phyloP scores from a whole-genome alignment of 495 filamentous ascomycete genomes.

The Aspergillus baeticus region DNA sequence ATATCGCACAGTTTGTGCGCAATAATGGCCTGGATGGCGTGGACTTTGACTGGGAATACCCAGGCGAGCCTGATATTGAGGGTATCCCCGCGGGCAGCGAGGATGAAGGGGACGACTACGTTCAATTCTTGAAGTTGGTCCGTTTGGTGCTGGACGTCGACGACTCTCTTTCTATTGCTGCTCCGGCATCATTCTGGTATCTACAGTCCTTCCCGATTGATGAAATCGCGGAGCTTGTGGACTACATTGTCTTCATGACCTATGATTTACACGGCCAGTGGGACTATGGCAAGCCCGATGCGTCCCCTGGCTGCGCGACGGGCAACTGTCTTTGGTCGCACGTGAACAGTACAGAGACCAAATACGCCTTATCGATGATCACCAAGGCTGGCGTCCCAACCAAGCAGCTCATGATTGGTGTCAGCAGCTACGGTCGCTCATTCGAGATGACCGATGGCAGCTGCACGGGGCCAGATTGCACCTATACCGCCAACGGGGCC shows the following conservation, averaged over 20 bases:
- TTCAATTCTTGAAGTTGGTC: constrained; percentile 19
- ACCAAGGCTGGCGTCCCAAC: constrained; percentile 2
- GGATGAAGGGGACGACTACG: constrained; percentile 22
- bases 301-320: constrained; percentile 16
- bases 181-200: constrained; percentile 27
- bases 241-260: constrained; percentile 39
- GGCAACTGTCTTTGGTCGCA: constrained; percentile 40
- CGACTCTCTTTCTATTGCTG: constrained; percentile 18
- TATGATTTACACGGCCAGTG: constrained; percentile 36
- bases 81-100: constrained; percentile 29
- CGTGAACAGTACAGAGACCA: constrained; percentile 42
- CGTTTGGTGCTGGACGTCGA: not conserved
- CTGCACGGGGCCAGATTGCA: no score
- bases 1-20: constrained; percentile 32
- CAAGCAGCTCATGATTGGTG: not conserved
- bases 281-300: constrained; percentile 22
- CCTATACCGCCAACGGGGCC: no score
- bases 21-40: constrained; percentile 36
- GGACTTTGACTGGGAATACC: constrained; percentile 45
- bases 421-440: constrained; percentile 11
- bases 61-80: constrained; percentile 36
- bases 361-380: constrained; percentile 32
- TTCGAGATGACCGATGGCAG: not conserved
- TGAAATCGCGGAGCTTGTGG: constrained; percentile 21
- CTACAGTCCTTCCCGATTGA: no score